Percentiles rank a stretch among this genome's conserved stretches.
Evolutionary conservation across 2,329 filamentous ascomycete genomes (phyloP).

Genomic region (Ploettnerulaceae sp.): DNA sequence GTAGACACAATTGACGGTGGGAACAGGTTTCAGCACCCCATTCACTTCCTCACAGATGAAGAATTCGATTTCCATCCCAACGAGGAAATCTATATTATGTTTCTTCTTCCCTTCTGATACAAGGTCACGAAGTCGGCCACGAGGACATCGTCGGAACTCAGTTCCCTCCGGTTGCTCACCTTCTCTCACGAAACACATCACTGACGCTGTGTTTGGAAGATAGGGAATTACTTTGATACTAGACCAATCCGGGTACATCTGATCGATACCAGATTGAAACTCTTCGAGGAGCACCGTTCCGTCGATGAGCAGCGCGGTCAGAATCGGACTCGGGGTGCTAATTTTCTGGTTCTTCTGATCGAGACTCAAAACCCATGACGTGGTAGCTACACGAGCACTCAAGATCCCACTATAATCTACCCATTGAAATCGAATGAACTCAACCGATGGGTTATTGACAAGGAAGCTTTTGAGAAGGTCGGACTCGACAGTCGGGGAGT

Average conservation of each 20-base stretch:
- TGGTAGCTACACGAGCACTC: slow-evolving; percentile 61
- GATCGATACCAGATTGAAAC: slow-evolving; percentile 57
- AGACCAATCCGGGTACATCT: slow-evolving; percentile 56
- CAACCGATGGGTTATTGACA: slow-evolving; percentile 44
- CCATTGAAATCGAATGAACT: slow-evolving; percentile 71
- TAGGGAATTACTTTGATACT: slow-evolving; percentile 49
- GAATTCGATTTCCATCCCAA: slow-evolving; percentile 80
- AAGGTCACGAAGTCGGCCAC: slow-evolving; percentile 53
- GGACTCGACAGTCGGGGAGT: not conserved
- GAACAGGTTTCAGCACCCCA: slow-evolving; percentile 31
- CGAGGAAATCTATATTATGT: slow-evolving; percentile 52
- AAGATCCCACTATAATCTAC: slow-evolving; percentile 66
- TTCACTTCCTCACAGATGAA: slow-evolving; percentile 49
- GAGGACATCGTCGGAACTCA: slow-evolving; percentile 54
- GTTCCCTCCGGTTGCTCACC: slow-evolving; percentile 45
- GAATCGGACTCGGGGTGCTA: slow-evolving; percentile 55
- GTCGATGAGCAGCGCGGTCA: slow-evolving; percentile 65
- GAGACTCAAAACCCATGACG: slow-evolving; percentile 46
- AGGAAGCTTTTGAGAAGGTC: slow-evolving; percentile 38
- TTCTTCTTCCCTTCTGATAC: slow-evolving; percentile 44
- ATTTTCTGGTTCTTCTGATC: slow-evolving; percentile 33
- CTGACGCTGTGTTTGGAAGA: slow-evolving; percentile 55
- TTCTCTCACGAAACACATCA: slow-evolving; percentile 62
- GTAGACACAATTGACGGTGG: slow-evolving; percentile 40
- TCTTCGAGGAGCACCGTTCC: slow-evolving; percentile 43